Evolutionary conservation across 768 basidiomycete genomes (phyloP), one percentile per base, ranked within the genome.

Genomic region (Rhodotorula babjevae): DNA sequence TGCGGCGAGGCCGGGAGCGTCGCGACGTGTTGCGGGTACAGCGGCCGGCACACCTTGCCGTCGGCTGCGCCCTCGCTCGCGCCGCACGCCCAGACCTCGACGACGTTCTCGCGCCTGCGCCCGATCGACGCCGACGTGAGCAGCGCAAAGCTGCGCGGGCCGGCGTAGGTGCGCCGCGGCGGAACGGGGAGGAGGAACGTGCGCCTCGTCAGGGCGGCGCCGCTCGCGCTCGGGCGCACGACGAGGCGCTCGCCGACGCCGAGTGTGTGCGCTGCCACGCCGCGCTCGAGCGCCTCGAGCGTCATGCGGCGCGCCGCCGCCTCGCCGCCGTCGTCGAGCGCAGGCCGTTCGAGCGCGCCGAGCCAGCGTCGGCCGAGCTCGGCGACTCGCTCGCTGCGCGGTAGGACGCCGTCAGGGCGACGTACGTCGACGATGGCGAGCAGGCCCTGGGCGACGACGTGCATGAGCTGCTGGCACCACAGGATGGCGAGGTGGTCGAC

Each of bases 391-490:
- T 59, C 68, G n/a, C 44, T 33, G 0, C 74, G 64, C 0, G 53
- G 23, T 1, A 69, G 15, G 53, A 72, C 74, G 15, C 67, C 47
- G 0, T 36, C 44, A 0, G 71, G 23, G 19, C 42, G 49, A 3
- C 71, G 57, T 27, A 55, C 44, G 52, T 77, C 76, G 46, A 72
- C 73, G 63, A 77, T 76, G 6, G 67, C 29, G 16, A 76, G 61
- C 25, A 79, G 10, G 25, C 64, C 67, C 27, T 71, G 29, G 0
- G 74, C 76, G 27, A 78, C 55, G 19, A 42, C 71, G 76, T 80
- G 92, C 53, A 96, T 89, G 18, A 97, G 88, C 81, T 99, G 96
- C 81, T 97, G 92, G 79, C 96, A 98, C 96, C 96, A 99, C 9
- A 98, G 92, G 87, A 97, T 94, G 71, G 91, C 94, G 55, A 88